phyloP scores from a whole-genome alignment of 177 flowering plant species.

The Telopea speciosissima region DNA sequence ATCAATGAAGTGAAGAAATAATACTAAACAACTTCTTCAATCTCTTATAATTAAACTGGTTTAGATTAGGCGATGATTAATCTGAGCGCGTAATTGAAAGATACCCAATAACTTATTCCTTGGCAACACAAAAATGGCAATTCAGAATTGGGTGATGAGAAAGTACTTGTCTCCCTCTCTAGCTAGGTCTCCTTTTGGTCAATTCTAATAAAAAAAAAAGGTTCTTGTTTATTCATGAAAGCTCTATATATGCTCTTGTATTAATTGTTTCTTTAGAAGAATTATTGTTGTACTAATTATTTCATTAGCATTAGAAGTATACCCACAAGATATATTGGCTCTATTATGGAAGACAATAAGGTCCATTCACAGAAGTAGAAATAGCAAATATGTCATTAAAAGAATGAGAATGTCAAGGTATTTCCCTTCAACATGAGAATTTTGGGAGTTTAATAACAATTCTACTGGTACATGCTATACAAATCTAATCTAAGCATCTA shows the following conservation, averaged over 20 bases:
- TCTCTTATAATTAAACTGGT: background rate
- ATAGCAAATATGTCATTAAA: background rate
- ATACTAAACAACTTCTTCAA: background rate
- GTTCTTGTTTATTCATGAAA: background rate
- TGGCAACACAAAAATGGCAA: background rate
- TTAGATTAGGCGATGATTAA: no score
- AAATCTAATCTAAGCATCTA: no score
- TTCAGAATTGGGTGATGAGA: background rate
- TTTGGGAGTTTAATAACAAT: no score
- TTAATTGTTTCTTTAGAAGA: no score
- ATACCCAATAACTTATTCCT: no score
- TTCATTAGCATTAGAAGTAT: background rate
- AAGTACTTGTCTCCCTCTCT: background rate
- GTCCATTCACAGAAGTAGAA: background rate
- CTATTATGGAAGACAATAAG: no score
- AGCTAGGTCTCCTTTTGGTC: background rate
- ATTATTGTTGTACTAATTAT: background rate
- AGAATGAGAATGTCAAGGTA: no score
- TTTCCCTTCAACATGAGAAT: no score
- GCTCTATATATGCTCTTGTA: background rate
- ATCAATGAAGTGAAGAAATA: background rate
- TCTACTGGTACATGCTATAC: no score
- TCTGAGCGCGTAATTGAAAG: no score
- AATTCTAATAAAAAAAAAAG: background rate
- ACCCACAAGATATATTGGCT: background rate